Conservation (phyloP, 306 rosid genomes). For the Hippophae rhamnoides region DNA sequence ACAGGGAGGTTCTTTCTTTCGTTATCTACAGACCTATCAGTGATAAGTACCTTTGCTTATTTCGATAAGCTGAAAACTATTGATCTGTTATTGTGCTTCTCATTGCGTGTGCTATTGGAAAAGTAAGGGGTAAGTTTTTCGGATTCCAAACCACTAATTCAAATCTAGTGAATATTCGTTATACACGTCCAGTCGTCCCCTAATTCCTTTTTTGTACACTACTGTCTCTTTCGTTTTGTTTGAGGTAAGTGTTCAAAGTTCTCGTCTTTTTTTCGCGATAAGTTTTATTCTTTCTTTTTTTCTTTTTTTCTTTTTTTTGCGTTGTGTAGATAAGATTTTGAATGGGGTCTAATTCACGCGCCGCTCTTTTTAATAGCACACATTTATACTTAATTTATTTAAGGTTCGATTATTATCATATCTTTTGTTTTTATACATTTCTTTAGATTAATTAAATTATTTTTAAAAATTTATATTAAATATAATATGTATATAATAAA, state of each 20-base stretch:
- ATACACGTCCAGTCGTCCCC: slow-evolving; percentile 56
- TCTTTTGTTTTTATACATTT: too few relatives aligned
- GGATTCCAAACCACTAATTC: slow-evolving; percentile 62
- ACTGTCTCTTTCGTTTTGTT: slow-evolving; percentile 42
- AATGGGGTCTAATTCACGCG: too few relatives aligned
- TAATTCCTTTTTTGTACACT: slow-evolving; percentile 17
- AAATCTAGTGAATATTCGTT: slow-evolving; percentile 61
- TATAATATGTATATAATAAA: too few relatives aligned
- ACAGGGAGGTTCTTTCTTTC: slow-evolving; percentile 32
- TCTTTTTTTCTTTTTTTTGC: too few relatives aligned
- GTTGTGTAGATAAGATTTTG: too few relatives aligned
- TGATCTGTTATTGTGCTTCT: background rate
- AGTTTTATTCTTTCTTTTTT: background rate
- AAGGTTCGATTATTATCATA: too few relatives aligned
- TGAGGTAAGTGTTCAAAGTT: background rate
- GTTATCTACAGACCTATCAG: slow-evolving; percentile 55
- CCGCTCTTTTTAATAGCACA: too few relatives aligned
- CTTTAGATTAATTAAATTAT: too few relatives aligned
- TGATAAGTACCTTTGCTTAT: background rate
- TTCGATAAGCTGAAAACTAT: accelerated
- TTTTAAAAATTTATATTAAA: too few relatives aligned
- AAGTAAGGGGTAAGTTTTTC: slow-evolving; percentile 2
- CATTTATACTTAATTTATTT: too few relatives aligned
- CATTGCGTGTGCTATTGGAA: slow-evolving; percentile 16
- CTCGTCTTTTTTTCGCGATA: slow-evolving; percentile 4